Evolutionary conservation across 345 rosid genomes (phyloP).

Genomic region (Pistacia atlantica): DNA sequence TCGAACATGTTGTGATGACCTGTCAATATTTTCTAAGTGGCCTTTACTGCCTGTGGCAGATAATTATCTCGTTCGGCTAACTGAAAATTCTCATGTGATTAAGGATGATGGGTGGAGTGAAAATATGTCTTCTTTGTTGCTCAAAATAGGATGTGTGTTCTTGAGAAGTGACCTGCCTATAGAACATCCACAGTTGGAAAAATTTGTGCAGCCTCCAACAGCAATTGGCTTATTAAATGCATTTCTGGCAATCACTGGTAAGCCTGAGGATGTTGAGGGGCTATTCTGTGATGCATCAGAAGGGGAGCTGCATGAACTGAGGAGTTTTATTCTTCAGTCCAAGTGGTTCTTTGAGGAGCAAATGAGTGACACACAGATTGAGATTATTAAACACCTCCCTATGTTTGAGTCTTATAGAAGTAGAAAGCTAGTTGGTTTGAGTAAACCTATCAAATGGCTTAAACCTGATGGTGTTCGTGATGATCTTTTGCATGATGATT

Average conservation of each 20-base stretch:
- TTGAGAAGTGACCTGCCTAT: slow-evolving; percentile 62
- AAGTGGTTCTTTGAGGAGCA: slow-evolving; percentile 85
- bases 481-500: slow-evolving; percentile 80
- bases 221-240: slow-evolving; percentile 82
- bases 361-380: slow-evolving; percentile 62
- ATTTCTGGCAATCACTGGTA: slow-evolving; percentile 73
- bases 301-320: slow-evolving; percentile 84
- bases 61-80: slow-evolving; percentile 61
- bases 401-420: slow-evolving; percentile 79
- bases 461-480: slow-evolving; percentile 79
- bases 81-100: slow-evolving; percentile 72
- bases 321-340: slow-evolving; percentile 86
- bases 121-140: slow-evolving; percentile 83
- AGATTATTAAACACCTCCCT: slow-evolving; percentile 77
- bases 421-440: slow-evolving; percentile 69
- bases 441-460: slow-evolving; percentile 74
- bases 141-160: slow-evolving; percentile 83
- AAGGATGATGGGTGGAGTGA: slow-evolving; percentile 93
- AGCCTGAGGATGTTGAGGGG: slow-evolving; percentile 49
- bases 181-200: slow-evolving; percentile 81
- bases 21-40: slow-evolving; percentile 85
- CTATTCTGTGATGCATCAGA: slow-evolving; percentile 70
- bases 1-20: slow-evolving; percentile 76
- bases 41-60: slow-evolving; percentile 91
- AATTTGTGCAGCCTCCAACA: slow-evolving; percentile 86